Evolutionary conservation across 129 eudicot species (phyloP).

Genomic region (Smallanthus sonchifolius): DNA sequence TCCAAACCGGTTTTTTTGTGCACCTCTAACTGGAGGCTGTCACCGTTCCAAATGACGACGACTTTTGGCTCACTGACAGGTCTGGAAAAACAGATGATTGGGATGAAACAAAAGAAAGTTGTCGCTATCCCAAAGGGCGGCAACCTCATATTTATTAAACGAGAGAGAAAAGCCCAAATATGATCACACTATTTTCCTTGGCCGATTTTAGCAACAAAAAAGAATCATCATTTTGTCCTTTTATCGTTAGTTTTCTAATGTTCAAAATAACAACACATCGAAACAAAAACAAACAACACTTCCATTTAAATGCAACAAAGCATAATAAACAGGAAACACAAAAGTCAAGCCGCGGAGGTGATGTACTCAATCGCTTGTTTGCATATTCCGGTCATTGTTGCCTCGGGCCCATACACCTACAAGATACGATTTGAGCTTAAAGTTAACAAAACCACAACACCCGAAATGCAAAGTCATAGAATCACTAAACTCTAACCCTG

Average conservation of each 20-base stretch:
- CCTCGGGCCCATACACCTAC: slow-evolving; percentile 91
- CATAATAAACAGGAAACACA: not conserved
- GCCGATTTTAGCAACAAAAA: no score
- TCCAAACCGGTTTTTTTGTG: no score
- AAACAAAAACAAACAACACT: slow-evolving; percentile 10
- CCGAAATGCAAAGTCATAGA: not conserved
- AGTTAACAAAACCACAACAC: not conserved
- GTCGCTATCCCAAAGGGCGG: no score
- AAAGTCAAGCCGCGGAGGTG: slow-evolving; percentile 56
- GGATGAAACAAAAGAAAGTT: no score
- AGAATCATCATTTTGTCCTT: not conserved
- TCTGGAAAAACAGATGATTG: no score
- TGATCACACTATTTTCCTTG: no score
- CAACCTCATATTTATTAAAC: no score
- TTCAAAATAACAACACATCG: not conserved
- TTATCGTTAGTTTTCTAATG: slow-evolving; percentile 10
- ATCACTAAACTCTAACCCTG: no score
- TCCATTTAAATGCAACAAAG: slow-evolving; percentile 9
- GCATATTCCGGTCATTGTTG: slow-evolving; percentile 96
- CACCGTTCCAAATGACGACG: no score
- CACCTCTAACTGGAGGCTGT: no score
- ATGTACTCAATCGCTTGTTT: slow-evolving; percentile 93
- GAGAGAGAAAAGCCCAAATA: no score
- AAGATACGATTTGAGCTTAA: not conserved
- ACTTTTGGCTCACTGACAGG: no score